Evolutionary conservation across 2,329 filamentous ascomycete species (phyloP).

Genomic region (Cladosporium sp.): DNA sequence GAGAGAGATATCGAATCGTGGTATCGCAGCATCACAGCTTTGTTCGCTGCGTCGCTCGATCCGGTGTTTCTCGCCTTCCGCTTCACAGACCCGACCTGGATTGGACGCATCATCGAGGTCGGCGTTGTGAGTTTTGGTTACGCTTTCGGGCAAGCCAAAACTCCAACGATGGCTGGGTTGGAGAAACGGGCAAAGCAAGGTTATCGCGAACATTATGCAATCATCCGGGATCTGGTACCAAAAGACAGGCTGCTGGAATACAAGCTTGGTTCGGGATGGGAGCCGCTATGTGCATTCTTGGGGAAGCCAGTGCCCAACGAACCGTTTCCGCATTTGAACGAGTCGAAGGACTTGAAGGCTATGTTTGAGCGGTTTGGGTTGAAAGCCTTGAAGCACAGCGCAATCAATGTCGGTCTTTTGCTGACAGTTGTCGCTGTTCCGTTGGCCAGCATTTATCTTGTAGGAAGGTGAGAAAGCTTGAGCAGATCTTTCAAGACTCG

Average conservation of each 20-base stretch:
- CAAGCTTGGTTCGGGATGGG: slow-evolving; percentile 11
- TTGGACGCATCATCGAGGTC: background rate
- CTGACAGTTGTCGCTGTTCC: background rate
- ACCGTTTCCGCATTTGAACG: slow-evolving; percentile 31
- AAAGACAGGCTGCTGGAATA: slow-evolving; percentile 19
- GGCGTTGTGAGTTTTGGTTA: slow-evolving; percentile 1
- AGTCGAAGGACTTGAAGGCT: slow-evolving; percentile 42
- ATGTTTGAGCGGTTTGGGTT: background rate
- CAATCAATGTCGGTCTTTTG: background rate
- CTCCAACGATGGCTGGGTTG: slow-evolving; percentile 4
- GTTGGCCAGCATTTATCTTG: background rate
- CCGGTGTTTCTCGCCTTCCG: background rate
- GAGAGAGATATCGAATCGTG: slow-evolving; percentile 51
- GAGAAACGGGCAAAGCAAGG: slow-evolving; percentile 6
- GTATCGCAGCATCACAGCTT: slow-evolving; percentile 14
- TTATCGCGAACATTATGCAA: slow-evolving; percentile 18
- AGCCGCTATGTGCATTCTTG: slow-evolving; percentile 17
- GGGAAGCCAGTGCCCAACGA: slow-evolving; percentile 6
- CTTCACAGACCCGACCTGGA: slow-evolving; percentile 1
- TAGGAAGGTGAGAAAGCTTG: background rate
- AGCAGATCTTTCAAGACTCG: background rate
- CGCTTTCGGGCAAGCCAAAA: background rate
- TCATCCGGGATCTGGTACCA: slow-evolving; percentile 15
- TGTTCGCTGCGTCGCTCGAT: background rate
- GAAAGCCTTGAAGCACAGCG: background rate